These are phyloP conservation scores for Mycena haematopus DNA, from an alignment of 768 basidiomycete genomes.

Conservation along the genomic window DNA sequence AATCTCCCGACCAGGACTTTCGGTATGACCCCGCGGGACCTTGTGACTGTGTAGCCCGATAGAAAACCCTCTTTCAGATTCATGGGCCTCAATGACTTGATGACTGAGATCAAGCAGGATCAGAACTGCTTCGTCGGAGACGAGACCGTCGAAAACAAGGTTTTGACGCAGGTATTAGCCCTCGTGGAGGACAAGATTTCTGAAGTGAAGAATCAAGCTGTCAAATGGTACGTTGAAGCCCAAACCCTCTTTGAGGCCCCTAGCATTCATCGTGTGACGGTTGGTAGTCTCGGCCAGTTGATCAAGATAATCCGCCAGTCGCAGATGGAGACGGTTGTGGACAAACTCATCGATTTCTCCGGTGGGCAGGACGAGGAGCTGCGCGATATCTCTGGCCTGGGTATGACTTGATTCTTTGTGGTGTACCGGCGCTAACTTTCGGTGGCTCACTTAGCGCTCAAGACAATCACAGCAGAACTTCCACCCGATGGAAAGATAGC, in stretches of 20 bases:
- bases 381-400: slow-evolving; percentile 92
- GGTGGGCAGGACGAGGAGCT: slow-evolving; percentile 90
- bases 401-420: slow-evolving; percentile 47
- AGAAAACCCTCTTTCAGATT: slow-evolving; percentile 59
- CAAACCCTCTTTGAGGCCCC: neutral
- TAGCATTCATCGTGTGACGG: slow-evolving; percentile 18
- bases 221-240: slow-evolving; percentile 77
- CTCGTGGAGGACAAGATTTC: slow-evolving; percentile 95
- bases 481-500: slow-evolving; percentile 84
- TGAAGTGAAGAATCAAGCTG: slow-evolving; percentile 97
- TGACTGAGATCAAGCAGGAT: slow-evolving; percentile 86
- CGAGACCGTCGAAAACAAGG: slow-evolving; percentile 83
- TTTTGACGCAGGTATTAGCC: slow-evolving; percentile 82
- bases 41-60: slow-evolving; percentile 24
- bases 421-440: slow-evolving; percentile 12
- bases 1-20: slow-evolving; percentile 90
- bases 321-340: slow-evolving; percentile 87
- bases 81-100: slow-evolving; percentile 96
- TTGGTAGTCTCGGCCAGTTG: slow-evolving; percentile 79
- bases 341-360: slow-evolving; percentile 87
- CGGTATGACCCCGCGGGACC: slow-evolving; percentile 55
- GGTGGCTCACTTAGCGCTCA: slow-evolving; percentile 65
- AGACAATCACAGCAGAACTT: slow-evolving; percentile 93
- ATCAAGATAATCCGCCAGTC: slow-evolving; percentile 86
- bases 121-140: slow-evolving; percentile 79